A percentile compares a stretch with the other conserved stretches of the same genome.
These are phyloP conservation scores for Eucalyptus grandis DNA, from an alignment of 345 rosid species.

Conservation along the genomic window DNA sequence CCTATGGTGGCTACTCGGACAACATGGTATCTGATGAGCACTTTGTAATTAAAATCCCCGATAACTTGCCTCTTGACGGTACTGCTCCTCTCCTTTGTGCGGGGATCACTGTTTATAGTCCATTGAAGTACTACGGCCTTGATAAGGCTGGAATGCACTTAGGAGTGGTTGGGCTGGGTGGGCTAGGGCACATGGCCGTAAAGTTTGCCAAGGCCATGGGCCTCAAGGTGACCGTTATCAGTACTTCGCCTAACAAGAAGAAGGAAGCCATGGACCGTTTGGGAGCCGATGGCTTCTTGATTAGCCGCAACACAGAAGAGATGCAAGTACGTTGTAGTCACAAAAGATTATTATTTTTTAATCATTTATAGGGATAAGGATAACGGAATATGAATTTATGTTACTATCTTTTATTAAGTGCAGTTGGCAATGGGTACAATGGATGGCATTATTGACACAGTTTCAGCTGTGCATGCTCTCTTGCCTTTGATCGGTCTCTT, in stretches of 20 bases:
- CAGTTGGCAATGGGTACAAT: slow-evolving; percentile 5
- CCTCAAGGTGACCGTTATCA: slow-evolving; percentile 27
- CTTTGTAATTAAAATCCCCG: slow-evolving; percentile 38
- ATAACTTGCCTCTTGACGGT: slow-evolving; percentile 32
- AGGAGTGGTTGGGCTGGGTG: slow-evolving; percentile 41
- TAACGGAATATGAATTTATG: background rate
- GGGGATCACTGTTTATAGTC: slow-evolving; percentile 63
- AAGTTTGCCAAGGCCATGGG: slow-evolving; percentile 47
- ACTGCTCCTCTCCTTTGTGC: slow-evolving; percentile 65
- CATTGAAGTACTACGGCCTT: slow-evolving; percentile 35
- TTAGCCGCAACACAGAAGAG: slow-evolving; percentile 16
- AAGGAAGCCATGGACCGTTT: slow-evolving; percentile 22
- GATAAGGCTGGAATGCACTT: slow-evolving; percentile 18
- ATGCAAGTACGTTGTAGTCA: slow-evolving; percentile 7
- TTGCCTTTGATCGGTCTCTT: slow-evolving; percentile 32
- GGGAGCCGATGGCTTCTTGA: slow-evolving; percentile 31
- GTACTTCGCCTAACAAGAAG: slow-evolving; percentile 33
- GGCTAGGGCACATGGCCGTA: slow-evolving; percentile 37
- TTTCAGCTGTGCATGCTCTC: slow-evolving; percentile 29
- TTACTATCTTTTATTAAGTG: background rate
- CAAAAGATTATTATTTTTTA: background rate
- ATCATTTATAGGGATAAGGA: background rate
- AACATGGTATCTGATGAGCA: slow-evolving; percentile 37
- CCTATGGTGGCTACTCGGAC: slow-evolving; percentile 33
- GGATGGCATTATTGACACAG: slow-evolving; percentile 58